Base-by-base conservation (phyloP, 106 monocot genomes). In the Dioscorea zingiberensis region DNA sequence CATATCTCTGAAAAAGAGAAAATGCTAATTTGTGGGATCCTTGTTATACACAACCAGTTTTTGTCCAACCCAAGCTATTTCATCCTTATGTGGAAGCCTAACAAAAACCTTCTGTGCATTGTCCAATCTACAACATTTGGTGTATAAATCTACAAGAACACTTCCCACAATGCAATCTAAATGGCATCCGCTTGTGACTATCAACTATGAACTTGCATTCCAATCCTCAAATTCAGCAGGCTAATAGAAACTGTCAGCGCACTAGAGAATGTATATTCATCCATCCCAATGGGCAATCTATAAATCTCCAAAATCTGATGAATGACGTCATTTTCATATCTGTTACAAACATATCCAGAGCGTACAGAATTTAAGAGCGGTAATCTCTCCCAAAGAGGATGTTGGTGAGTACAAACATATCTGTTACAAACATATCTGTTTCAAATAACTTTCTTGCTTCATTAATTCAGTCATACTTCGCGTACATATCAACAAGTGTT, bases 401-500 rank as follows among this genome's bases (percentile, higher is more conserved):
- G 55, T 23, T 27, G 27, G 68, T 24, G 59, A 68, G 57, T 64
- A 79, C 15, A 69, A 59, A 27, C n/a, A n/a, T n/a, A n/a, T n/a
- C n/a, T n/a, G n/a, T n/a, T n/a, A n/a, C n/a, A n/a, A n/a, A n/a
- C n/a, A n/a, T n/a, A n/a, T n/a, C n/a, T n/a, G n/a, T n/a, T n/a
- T 72, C 48, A 54, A 69, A 89, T 12, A 77, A 17, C 26, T 67
- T 68, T 28, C 44, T 61, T 21, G 89, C 75, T 54, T 81, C 72
- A 55, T 65, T 56, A 13, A 89, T 59, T 13, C 18, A n/a, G 10
- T 62, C 71, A 64, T 71, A 79, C 15, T 71, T 84, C 15, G 84
- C 71, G 54, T 94, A 94, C 93, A 94, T 89, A 67, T 76, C 69
- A 48, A 94, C 75, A 24, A 94, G 84, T 27, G 93, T 71, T 27